A percentile compares a stretch with the other conserved stretches of the same genome.
Evolutionary conservation across 805 yeast genomes (phyloP).

Genomic region (Metschnikowia borealis): DNA sequence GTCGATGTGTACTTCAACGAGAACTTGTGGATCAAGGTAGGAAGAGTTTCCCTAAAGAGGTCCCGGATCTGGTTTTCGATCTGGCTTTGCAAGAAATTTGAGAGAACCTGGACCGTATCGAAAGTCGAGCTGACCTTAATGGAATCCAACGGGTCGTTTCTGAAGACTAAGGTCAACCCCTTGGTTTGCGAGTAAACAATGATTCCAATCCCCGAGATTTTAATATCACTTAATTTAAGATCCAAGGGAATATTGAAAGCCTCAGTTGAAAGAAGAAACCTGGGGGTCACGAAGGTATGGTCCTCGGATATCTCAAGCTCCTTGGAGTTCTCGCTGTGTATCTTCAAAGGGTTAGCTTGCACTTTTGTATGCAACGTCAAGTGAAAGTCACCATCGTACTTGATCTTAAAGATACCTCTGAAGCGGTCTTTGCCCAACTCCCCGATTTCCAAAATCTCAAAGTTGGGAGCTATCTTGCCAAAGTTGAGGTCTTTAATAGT

Average conservation of each 20-base stretch:
- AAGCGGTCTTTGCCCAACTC: constrained; percentile 73
- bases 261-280: constrained; percentile 59
- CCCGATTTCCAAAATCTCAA: constrained; percentile 79
- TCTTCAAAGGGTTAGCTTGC: constrained; percentile 79
- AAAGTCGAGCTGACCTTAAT: constrained; percentile 84
- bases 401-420: constrained; percentile 76
- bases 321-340: constrained; percentile 47
- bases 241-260: constrained; percentile 77
- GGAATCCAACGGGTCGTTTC: constrained; percentile 83
- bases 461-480: constrained; percentile 69
- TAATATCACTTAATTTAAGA: constrained; percentile 66
- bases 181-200: constrained; percentile 77
- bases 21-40: constrained; percentile 72
- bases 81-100: constrained; percentile 76
- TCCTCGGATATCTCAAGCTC: constrained; percentile 29
- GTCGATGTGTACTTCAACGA: constrained; percentile 50
- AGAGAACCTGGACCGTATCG: constrained; percentile 78
- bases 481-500: constrained; percentile 64
- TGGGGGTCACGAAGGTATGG: constrained; percentile 57
- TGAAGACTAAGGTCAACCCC: constrained; percentile 81
- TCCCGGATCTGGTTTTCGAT: constrained; percentile 78
- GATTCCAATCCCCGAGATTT: constrained; percentile 75
- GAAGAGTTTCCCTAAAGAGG: constrained; percentile 78
- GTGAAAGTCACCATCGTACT: constrained; percentile 71
- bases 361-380: constrained; percentile 74